A percentile compares a stretch with the other conserved stretches of the same genome.
phyloP scores from a whole-genome alignment of 2,329 filamentous ascomycete genomes.

The Pseudogymnoascus sp. region DNA sequence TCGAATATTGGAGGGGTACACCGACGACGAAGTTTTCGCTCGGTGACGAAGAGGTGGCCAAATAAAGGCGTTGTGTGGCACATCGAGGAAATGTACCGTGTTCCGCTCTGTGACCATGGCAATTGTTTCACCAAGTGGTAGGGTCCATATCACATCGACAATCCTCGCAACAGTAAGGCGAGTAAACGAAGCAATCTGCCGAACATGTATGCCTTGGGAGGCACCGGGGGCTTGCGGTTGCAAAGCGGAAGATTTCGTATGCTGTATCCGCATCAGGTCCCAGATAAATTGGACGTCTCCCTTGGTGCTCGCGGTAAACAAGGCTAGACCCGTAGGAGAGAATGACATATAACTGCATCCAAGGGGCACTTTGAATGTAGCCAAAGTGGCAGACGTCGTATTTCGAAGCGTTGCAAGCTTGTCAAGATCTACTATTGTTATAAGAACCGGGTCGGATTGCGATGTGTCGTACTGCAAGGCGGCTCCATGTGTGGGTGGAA shows the following conservation, averaged over 20 bases:
- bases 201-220: slow-evolving; percentile 49
- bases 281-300: slow-evolving; percentile 78
- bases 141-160: slow-evolving; percentile 81
- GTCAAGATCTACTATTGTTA: slow-evolving; percentile 67
- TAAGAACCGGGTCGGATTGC: slow-evolving; percentile 59
- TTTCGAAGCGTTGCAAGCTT: slow-evolving; percentile 41
- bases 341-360: slow-evolving; percentile 79
- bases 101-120: slow-evolving; percentile 89
- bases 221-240: slow-evolving; percentile 34
- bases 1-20: slow-evolving; percentile 3
- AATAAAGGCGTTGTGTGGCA: slow-evolving; percentile 72
- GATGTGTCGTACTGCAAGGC: slow-evolving; percentile 40
- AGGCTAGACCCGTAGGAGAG: slow-evolving; percentile 60
- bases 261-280: slow-evolving; percentile 63
- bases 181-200: slow-evolving; percentile 80
- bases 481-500: slow-evolving; percentile 67
- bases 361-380: slow-evolving; percentile 61
- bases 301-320: slow-evolving; percentile 74
- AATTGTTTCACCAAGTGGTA: slow-evolving; percentile 69
- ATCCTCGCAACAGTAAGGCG: slow-evolving; percentile 88
- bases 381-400: slow-evolving; percentile 45
- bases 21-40: slow-evolving; percentile 22
- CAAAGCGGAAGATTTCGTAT: slow-evolving; percentile 52
- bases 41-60: slow-evolving; percentile 67
- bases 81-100: slow-evolving; percentile 87